Base-by-base conservation (phyloP, 2,329 filamentous ascomycete species). In the Xylaria sp. region DNA sequence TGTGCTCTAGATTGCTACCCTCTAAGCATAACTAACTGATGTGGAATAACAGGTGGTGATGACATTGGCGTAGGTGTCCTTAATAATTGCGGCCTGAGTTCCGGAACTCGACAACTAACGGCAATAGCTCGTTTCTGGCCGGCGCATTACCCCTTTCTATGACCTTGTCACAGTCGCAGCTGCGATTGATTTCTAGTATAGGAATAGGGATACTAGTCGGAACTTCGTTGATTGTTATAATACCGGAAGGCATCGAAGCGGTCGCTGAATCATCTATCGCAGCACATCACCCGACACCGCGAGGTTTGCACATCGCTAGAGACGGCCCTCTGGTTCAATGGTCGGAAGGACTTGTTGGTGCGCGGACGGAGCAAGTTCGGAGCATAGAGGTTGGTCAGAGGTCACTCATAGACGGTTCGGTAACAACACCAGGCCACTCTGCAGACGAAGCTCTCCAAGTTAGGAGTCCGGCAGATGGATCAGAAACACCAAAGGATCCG, bases 171-270 rank as follows among this genome's bases (percentile, higher is more conserved):
- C 88, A 91, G 63, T 92, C 92, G 45, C 92, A 97, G 77, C 82
- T 98, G 60, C 90, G 94, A 73, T 82, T 97, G 52, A 91, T 98
- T 74, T 96, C 94, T 21, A 94, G 93, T 60, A 87, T 98, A 75
- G 95, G 95, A 56, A 92, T 97, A 77, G 95, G 95, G 46, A 91
- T 99, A 54, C 83, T 99, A 8, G 94, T 99, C 15, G 95, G 95
- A 37, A 98, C 95, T 28, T 94, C 94, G 1, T 84, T 99, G 67
- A 94, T 98, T 67, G 93, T 99, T 33, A 98, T 99, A 73, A 97
- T 99, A 72, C 95, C 95, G 0, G 95, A 99, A 77, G 95, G 95
- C 38, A 89, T 98, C 63, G 94, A 97, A 75, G 94, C 95, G 2
- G 84, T 97, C 60, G 92, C 95, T 70, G 88, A 83, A 14, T 79